phyloP scores from a whole-genome alignment of 805 yeast species.

The Starmerella geochares region DNA sequence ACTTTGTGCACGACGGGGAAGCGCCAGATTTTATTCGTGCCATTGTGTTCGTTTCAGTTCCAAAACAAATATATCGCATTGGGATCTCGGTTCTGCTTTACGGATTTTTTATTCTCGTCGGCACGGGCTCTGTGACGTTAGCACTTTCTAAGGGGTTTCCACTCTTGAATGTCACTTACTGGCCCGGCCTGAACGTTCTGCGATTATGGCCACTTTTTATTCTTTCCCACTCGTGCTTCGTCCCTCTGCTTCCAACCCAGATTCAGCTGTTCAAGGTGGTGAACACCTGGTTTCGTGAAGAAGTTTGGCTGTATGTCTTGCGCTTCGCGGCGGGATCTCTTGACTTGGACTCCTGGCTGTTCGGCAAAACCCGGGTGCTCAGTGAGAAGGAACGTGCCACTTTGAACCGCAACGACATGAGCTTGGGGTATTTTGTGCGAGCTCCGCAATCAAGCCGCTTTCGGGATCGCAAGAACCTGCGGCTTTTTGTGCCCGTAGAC shows the following conservation, averaged over 20 bases:
- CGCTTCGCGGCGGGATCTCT: constrained; percentile 8
- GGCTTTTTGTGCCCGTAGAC: constrained; percentile 73
- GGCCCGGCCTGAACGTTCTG: constrained; percentile 14
- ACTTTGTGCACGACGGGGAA: constrained; percentile 86
- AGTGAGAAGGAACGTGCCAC: constrained; percentile 37
- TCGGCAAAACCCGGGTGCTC: constrained; percentile 33
- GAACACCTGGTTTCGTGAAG: constrained; percentile 42
- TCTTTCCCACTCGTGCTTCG: neutral
- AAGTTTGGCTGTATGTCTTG: constrained; percentile 27
- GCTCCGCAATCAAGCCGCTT: constrained; percentile 66
- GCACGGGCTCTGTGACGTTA: constrained; percentile 61
- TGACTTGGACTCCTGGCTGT: constrained; percentile 33
- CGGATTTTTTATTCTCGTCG: constrained; percentile 51
- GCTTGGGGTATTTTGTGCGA: constrained; percentile 70
- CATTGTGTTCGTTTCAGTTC: constrained; percentile 67
- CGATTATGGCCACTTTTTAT: constrained; percentile 18
- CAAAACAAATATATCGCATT: constrained; percentile 62
- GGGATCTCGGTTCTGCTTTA: constrained; percentile 43
- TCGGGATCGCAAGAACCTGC: constrained; percentile 51
- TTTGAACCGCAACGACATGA: constrained; percentile 46
- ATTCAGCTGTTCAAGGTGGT: constrained; percentile 48
- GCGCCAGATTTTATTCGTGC: constrained; percentile 86
- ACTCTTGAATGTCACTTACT: constrained; percentile 28
- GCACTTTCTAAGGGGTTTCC: constrained; percentile 24
- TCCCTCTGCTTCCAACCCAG: constrained; percentile 36